Conservation (phyloP, 192 early-diverging fungal genomes). For the Rhizoclosmatium globosum region DNA sequence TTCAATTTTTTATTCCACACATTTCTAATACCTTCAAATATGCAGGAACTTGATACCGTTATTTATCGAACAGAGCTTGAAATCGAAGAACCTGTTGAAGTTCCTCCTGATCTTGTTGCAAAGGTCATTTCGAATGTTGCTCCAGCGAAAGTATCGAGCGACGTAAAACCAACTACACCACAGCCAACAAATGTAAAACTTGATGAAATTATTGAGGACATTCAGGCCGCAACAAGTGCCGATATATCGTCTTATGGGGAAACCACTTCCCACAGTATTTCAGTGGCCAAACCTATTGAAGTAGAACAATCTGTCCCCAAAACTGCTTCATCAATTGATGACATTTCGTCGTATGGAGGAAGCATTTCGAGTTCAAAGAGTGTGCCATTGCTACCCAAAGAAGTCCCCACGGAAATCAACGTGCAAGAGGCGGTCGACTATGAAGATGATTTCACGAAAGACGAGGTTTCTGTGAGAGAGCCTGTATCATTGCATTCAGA, state of each 20-base stretch:
- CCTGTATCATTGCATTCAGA: background rate
- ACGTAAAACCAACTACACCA: background rate
- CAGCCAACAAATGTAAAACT: background rate
- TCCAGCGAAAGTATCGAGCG: background rate
- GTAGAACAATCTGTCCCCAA: constrained; percentile 1
- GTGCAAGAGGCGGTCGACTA: background rate
- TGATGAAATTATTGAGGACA: background rate
- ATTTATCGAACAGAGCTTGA: background rate
- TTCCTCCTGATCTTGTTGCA: background rate
- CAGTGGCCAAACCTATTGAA: background rate
- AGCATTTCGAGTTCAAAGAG: background rate
- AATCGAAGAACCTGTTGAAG: background rate
- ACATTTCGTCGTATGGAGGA: constrained; percentile 18
- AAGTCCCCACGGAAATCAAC: background rate
- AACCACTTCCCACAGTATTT: too few relatives aligned
- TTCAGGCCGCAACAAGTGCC: background rate
- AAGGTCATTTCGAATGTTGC: background rate
- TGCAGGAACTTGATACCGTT: background rate
- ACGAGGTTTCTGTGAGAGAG: background rate
- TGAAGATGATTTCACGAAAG: constrained; percentile 10
- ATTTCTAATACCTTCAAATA: background rate
- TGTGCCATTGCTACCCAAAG: background rate
- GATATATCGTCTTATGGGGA: background rate
- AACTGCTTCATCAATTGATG: constrained; percentile 6
- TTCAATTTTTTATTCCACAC: background rate